A percentile compares a stretch with the other conserved stretches of the same genome.
Evolutionary conservation across 2,329 filamentous ascomycete genomes (phyloP).

Genomic region (Byssochlamys sp.): DNA sequence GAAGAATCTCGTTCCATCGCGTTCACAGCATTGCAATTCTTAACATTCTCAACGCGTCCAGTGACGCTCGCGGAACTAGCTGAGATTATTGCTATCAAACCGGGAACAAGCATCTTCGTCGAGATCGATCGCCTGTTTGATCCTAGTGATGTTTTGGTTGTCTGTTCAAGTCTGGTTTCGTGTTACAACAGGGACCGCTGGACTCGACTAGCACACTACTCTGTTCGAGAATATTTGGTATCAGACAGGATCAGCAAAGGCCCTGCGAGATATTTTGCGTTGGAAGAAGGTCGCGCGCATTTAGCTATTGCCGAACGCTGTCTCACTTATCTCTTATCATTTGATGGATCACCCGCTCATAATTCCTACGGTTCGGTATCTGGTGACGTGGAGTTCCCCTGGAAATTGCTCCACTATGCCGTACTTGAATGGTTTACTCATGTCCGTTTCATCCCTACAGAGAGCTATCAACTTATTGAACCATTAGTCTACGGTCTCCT

Average conservation of each 20-base stretch:
- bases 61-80: background rate
- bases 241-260: background rate
- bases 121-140: background rate
- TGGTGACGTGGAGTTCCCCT: background rate
- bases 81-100: background rate
- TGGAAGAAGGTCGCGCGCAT: background rate
- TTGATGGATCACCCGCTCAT: background rate
- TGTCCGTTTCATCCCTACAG: background rate
- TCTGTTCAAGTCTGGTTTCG: background rate
- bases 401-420: background rate
- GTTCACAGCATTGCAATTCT: background rate
- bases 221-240: background rate
- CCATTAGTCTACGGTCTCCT: background rate
- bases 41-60: background rate
- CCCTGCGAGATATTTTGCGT: background rate
- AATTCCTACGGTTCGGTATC: background rate
- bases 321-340: background rate
- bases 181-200: background rate
- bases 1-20: background rate
- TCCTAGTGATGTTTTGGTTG: background rate
- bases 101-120: background rate
- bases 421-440: background rate
- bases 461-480: background rate
- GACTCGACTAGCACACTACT: background rate
- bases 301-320: background rate